phyloP scores from a whole-genome alignment of 768 basidiomycete genomes.

The Pulveroboletus sp. region DNA sequence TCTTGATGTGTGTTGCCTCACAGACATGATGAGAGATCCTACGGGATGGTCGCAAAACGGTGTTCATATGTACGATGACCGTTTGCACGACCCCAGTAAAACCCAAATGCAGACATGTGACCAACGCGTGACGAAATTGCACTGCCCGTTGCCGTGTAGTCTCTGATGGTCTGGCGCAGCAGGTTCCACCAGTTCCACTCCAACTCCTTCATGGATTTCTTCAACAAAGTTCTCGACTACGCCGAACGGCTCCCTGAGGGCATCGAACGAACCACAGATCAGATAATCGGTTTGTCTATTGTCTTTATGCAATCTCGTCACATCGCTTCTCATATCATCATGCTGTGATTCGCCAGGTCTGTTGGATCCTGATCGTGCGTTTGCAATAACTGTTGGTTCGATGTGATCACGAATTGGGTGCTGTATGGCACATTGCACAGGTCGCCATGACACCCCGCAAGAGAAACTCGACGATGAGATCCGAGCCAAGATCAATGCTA shows the following conservation, averaged over 20 bases:
- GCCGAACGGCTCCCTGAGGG: constrained; percentile 38
- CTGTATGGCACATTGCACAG: constrained; percentile 11
- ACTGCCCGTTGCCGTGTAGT: no score
- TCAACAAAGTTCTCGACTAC: constrained; percentile 34
- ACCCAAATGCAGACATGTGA: neutral
- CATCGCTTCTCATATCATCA: neutral
- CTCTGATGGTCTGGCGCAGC: no score
- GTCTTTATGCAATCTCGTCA: neutral
- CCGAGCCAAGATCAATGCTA: constrained; percentile 66
- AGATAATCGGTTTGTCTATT: constrained; percentile 31
- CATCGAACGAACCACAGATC: constrained; percentile 32
- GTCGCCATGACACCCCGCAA: constrained; percentile 71
- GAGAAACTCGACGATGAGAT: constrained; percentile 70
- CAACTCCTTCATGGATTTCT: constrained; percentile 35
- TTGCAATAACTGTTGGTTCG: neutral
- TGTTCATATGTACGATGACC: neutral
- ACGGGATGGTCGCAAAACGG: neutral
- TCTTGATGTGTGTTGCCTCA: constrained; percentile 12
- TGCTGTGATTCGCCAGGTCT: constrained; percentile 22
- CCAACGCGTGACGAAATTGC: no score
- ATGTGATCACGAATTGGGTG: constrained; percentile 1
- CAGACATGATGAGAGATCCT: neutral
- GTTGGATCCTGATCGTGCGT: constrained; percentile 33
- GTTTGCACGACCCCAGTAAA: neutral
- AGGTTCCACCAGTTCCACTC: neutral